phyloP scores from a whole-genome alignment of 2,329 filamentous ascomycete genomes.

The Fusarium stilboides region DNA sequence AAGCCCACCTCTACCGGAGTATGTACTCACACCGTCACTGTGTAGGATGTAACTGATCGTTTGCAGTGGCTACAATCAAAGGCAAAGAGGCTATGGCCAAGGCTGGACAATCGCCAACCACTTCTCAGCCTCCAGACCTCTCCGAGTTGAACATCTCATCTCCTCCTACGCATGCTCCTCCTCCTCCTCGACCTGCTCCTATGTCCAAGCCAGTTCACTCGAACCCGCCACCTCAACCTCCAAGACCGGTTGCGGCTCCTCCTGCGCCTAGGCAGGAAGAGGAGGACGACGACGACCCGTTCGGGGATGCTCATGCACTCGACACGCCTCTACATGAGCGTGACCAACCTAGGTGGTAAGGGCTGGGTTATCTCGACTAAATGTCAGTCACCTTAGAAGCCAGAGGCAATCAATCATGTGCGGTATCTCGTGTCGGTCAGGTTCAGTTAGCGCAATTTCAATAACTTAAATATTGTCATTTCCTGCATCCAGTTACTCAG shows the following conservation, averaged over 20 bases:
- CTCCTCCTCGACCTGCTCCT: slow-evolving; percentile 60
- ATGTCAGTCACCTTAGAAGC: background rate
- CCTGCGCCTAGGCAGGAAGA: slow-evolving; percentile 69
- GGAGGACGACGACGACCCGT: slow-evolving; percentile 89
- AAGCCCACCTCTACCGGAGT: slow-evolving; percentile 76
- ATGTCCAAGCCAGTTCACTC: slow-evolving; percentile 43
- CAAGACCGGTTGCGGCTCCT: slow-evolving; percentile 27
- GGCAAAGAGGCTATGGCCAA: slow-evolving; percentile 64
- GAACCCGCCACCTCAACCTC: slow-evolving; percentile 38
- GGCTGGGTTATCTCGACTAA: background rate
- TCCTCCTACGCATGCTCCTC: slow-evolving; percentile 59
- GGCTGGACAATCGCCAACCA: slow-evolving; percentile 57
- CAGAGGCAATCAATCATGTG: background rate
- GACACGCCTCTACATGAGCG: slow-evolving; percentile 53
- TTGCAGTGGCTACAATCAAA: slow-evolving; percentile 68
- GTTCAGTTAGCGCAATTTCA: background rate
- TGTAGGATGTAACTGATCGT: slow-evolving; percentile 30
- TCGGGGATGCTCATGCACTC: slow-evolving; percentile 85
- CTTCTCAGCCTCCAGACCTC: slow-evolving; percentile 60
- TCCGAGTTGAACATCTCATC: slow-evolving; percentile 61
- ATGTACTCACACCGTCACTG: slow-evolving; percentile 48
- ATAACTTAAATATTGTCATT: background rate
- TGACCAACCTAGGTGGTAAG: slow-evolving; percentile 53
- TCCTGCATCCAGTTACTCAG: background rate
- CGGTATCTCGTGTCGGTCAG: background rate